These are phyloP conservation scores for Adansonia gregorii DNA, from an alignment of 441 rosid species.

Conservation along the genomic window DNA sequence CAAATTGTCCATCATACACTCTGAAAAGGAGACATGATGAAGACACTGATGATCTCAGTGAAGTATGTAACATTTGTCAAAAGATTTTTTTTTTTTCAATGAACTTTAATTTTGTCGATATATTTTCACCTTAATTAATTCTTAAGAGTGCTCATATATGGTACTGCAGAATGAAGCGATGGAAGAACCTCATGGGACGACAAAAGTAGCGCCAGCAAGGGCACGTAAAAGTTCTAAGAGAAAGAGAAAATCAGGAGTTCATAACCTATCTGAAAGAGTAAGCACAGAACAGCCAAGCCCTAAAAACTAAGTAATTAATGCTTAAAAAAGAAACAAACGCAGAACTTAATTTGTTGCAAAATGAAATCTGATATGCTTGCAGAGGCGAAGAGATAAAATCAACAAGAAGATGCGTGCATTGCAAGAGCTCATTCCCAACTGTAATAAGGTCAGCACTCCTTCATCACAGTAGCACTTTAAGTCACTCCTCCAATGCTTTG, in stretches of 20 bases:
- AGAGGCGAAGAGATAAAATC: constrained; percentile 54
- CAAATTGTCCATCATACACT: constrained; percentile 38
- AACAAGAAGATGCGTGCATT: constrained; percentile 53
- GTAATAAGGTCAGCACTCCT: constrained; percentile 45
- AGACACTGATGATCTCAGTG: constrained; percentile 40
- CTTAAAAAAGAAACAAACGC: background rate
- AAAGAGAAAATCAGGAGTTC: constrained; percentile 45
- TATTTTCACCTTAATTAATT: background rate
- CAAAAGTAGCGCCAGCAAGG: constrained; percentile 38
- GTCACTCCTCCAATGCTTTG: background rate
- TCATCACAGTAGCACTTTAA: background rate
- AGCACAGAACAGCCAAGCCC: constrained; percentile 6
- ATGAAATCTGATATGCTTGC: constrained; percentile 21
- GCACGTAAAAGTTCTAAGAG: constrained; percentile 34
- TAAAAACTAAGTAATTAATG: background rate
- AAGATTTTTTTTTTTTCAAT: background rate
- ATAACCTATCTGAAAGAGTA: constrained; percentile 43
- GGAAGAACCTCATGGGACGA: constrained; percentile 41
- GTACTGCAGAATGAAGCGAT: constrained; percentile 42
- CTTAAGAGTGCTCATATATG: constrained; percentile 2
- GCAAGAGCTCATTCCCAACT: constrained; percentile 55
- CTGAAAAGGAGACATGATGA: constrained; percentile 34
- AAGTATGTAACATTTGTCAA: constrained; percentile 41
- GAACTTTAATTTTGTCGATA: background rate
- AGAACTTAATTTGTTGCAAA: background rate